Conservation (phyloP, 129 eudicot genomes). For the Artemisia annua region DNA sequence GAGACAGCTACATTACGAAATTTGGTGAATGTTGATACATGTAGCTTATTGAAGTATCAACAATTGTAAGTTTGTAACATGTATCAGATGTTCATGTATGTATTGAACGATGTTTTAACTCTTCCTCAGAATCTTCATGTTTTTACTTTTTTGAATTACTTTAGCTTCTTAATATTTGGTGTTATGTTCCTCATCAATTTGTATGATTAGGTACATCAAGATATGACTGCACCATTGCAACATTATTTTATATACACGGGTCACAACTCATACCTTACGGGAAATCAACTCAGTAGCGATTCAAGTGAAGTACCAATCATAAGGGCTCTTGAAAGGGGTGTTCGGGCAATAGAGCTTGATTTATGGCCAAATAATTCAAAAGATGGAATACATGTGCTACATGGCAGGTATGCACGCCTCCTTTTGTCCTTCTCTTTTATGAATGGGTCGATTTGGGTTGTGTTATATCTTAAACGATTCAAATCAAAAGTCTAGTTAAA, state of each 20-base stretch:
- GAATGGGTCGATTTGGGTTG: neutral
- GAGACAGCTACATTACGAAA: neutral
- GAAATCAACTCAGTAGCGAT: slow-evolving; percentile 93
- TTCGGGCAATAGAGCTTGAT: slow-evolving; percentile 93
- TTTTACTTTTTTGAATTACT: neutral
- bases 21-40: neutral
- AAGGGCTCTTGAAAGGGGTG: slow-evolving; percentile 87
- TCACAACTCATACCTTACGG: slow-evolving; percentile 98
- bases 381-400: slow-evolving; percentile 84
- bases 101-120: neutral
- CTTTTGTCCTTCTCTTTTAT: neutral
- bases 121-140: neutral
- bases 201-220: slow-evolving; percentile 81
- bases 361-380: slow-evolving; percentile 85
- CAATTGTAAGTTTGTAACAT: neutral
- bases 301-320: slow-evolving; percentile 88
- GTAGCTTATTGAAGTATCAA: too few relatives aligned
- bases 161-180: slow-evolving; percentile 3
- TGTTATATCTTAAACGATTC: slow-evolving; percentile 3
- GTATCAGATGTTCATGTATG: neutral
- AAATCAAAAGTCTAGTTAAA: neutral
- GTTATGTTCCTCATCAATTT: slow-evolving; percentile 15
- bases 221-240: slow-evolving; percentile 96
- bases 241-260: slow-evolving; percentile 97
- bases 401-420: slow-evolving; percentile 65